phyloP scores from a whole-genome alignment of 176 grass and related monocot genomes.

The Cenchrus fungigraminus region DNA sequence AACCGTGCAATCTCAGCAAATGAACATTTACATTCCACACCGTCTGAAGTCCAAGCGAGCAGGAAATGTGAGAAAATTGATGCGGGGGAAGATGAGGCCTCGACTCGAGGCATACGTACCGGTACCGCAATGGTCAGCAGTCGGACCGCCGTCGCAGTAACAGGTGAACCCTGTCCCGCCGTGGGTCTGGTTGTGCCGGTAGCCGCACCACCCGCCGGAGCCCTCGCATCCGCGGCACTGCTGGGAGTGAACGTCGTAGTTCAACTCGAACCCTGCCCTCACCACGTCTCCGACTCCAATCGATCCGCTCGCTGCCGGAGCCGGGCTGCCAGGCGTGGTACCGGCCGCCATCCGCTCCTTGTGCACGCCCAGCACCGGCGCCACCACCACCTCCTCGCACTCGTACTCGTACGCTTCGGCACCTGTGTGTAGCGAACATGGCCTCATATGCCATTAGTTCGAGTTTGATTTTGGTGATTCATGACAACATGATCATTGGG shows the following conservation, averaged over 20 bases:
- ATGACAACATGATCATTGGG: too few relatives aligned
- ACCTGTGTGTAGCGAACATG: neutral
- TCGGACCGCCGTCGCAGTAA: constrained; percentile 38
- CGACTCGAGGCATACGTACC: too few relatives aligned
- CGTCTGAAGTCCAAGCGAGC: too few relatives aligned
- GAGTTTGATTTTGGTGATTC: too few relatives aligned
- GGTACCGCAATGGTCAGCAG: neutral
- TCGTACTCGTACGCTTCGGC: neutral
- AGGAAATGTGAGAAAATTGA: too few relatives aligned
- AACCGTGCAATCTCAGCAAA: too few relatives aligned
- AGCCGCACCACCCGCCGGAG: constrained; percentile 55
- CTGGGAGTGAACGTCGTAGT: neutral
- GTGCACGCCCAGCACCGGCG: constrained; percentile 23
- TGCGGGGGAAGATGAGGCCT: too few relatives aligned
- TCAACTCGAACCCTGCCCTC: constrained; percentile 39
- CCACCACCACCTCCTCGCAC: too few relatives aligned
- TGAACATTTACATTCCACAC: too few relatives aligned
- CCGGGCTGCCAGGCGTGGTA: too few relatives aligned
- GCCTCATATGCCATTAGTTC: too few relatives aligned
- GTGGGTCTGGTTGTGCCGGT: constrained; percentile 11
- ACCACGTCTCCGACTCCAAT: neutral
- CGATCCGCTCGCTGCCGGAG: neutral
- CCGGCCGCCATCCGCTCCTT: neutral
- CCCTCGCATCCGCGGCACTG: constrained; percentile 35
- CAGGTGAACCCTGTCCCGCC: constrained; percentile 17